phyloP scores from a whole-genome alignment of 495 filamentous ascomycete genomes.

The Hypoxylon fragiforme region DNA sequence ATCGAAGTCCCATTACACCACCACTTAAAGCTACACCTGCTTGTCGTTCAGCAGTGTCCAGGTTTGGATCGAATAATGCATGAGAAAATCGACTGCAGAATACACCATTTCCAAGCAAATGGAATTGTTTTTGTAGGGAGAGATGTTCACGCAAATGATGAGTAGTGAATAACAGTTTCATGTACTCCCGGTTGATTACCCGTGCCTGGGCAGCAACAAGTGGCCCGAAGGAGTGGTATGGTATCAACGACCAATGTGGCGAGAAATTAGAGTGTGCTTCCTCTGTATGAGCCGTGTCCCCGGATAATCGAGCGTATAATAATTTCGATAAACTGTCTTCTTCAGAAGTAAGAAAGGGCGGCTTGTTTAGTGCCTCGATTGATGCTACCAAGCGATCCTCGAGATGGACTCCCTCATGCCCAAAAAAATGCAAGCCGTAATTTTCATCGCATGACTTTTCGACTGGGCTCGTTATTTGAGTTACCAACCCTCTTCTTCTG shows the following conservation, averaged over 20 bases:
- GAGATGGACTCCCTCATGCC: slow-evolving; percentile 53
- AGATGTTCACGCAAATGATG: slow-evolving; percentile 78
- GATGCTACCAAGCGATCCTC: slow-evolving; percentile 54
- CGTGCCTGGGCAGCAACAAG: slow-evolving; percentile 72
- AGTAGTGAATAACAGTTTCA: slow-evolving; percentile 77
- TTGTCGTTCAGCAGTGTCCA: slow-evolving; percentile 74
- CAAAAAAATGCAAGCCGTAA: slow-evolving; percentile 50
- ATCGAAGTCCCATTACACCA: slow-evolving; percentile 75
- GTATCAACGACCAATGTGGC: slow-evolving; percentile 71
- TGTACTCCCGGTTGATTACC: slow-evolving; percentile 74
- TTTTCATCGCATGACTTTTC: not conserved
- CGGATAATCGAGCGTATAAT: slow-evolving; percentile 33
- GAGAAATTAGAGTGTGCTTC: slow-evolving; percentile 49
- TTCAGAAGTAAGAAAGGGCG: slow-evolving; percentile 21
- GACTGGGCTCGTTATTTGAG: not conserved
- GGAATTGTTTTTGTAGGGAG: slow-evolving; percentile 74
- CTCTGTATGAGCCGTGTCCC: not conserved
- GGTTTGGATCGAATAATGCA: slow-evolving; percentile 85
- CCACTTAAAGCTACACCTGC: slow-evolving; percentile 67
- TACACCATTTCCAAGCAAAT: slow-evolving; percentile 80
- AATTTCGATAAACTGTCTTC: slow-evolving; percentile 40
- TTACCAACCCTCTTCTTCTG: not conserved
- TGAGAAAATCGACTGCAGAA: slow-evolving; percentile 78
- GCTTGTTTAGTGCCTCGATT: slow-evolving; percentile 48
- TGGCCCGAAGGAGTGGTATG: slow-evolving; percentile 75